Conservation (phyloP, 257 asterid genomes). For the Rhazya stricta region DNA sequence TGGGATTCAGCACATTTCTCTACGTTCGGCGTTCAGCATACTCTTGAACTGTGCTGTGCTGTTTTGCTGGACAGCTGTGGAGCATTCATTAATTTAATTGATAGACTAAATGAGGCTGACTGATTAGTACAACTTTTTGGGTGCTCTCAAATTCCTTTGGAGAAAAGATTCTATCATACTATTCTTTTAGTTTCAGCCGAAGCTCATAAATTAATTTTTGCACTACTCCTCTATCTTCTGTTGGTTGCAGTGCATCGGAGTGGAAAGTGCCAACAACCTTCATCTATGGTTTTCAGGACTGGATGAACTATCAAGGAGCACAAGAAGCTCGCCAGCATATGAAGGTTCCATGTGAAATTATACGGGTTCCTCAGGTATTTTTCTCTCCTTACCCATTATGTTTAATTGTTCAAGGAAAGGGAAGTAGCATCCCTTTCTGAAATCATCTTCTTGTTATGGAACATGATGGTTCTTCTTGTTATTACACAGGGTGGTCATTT, state of each 20-base stretch:
- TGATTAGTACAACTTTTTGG: no score
- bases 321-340: slow-evolving; percentile 59
- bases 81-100: neutral
- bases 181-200: neutral
- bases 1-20: neutral
- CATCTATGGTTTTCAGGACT: slow-evolving; percentile 73
- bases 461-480: neutral
- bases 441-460: neutral
- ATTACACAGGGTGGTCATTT: slow-evolving; percentile 66
- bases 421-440: neutral
- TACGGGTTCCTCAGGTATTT: slow-evolving; percentile 71
- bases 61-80: neutral
- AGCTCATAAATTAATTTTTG: neutral
- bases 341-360: slow-evolving; percentile 75
- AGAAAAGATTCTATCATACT: neutral
- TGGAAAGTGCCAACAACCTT: slow-evolving; percentile 84
- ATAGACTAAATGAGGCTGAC: neutral
- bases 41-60: neutral
- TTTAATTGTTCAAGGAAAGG: neutral
- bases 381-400: slow-evolving; percentile 8
- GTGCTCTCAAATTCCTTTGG: neutral
- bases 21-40: neutral
- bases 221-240: neutral
- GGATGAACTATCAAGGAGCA: slow-evolving; percentile 82
- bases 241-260: slow-evolving; percentile 56